Percentiles rank a stretch among this genome's conserved stretches.
Conservation (phyloP, 257 asterid genomes). For the Datura wrightii region DNA sequence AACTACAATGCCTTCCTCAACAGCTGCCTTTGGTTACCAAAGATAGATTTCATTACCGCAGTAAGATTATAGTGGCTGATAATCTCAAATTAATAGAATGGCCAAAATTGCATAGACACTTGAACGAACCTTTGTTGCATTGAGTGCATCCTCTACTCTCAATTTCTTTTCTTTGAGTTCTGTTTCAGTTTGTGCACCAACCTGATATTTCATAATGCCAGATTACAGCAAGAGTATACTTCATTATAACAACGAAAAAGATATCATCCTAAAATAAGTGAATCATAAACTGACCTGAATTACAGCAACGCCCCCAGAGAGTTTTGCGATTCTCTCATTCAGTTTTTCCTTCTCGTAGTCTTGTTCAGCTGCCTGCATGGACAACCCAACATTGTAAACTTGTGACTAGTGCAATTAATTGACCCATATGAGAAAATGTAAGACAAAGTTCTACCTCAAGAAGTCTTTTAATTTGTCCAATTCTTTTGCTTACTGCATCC, state of each 20-base stretch:
- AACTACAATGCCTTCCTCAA: constrained; percentile 98
- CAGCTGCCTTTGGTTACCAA: constrained; percentile 77
- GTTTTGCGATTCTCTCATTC: constrained; percentile 90
- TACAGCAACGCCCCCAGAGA: constrained; percentile 97
- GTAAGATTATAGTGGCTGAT: constrained; percentile 2
- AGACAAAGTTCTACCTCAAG: constrained; percentile 62
- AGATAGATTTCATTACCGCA: constrained; percentile 20
- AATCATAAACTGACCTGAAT: constrained; percentile 68
- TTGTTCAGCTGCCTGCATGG: constrained; percentile 80
- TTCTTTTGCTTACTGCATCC: constrained; percentile 83
- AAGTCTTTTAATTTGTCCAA: constrained; percentile 79
- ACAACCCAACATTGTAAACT: background rate
- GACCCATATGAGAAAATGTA: background rate
- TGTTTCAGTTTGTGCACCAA: constrained; percentile 98
- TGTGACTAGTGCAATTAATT: background rate
- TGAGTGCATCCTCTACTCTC: constrained; percentile 98
- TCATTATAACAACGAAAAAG: background rate
- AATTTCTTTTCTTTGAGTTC: constrained; percentile 97
- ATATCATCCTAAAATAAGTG: background rate
- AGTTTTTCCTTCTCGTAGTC: constrained; percentile 92
- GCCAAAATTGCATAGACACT: background rate
- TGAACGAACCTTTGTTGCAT: constrained; percentile 80
- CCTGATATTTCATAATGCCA: constrained; percentile 50
- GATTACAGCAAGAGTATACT: constrained; percentile 10
- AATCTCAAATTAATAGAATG: background rate